phyloP scores from a whole-genome alignment of 2,329 filamentous ascomycete genomes.

The Xylariaceae sp. region DNA sequence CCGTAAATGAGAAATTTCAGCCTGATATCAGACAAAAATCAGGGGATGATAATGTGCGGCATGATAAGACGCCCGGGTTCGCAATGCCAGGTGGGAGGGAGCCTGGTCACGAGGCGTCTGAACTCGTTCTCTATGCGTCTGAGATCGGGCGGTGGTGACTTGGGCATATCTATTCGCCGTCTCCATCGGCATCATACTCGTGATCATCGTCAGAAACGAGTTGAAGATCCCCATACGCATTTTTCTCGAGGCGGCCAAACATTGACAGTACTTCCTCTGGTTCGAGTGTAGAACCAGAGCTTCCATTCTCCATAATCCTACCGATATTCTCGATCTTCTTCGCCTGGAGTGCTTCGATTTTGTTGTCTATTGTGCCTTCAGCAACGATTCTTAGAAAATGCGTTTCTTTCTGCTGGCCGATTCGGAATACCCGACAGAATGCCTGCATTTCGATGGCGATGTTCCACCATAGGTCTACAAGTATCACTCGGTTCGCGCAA shows the following conservation, averaged over 20 bases:
- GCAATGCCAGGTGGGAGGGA: no score
- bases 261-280: constrained; percentile 1
- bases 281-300: neutral
- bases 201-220: neutral
- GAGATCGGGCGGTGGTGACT: no score
- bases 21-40: no score
- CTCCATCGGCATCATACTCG: neutral
- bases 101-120: no score
- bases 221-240: constrained; percentile 1
- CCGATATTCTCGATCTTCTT: constrained; percentile 9
- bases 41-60: no score
- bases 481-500: constrained; percentile 49
- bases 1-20: no score
- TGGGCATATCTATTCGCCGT: no score
- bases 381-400: constrained; percentile 53
- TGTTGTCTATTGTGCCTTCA: constrained; percentile 9
- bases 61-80: no score
- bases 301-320: neutral
- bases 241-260: constrained; percentile 5
- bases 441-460: constrained; percentile 58
- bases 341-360: constrained; percentile 9
- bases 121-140: no score
- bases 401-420: constrained; percentile 59
- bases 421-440: constrained; percentile 56
- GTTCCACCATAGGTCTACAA: constrained; percentile 61